Conservation (phyloP, 306 rosid genomes). For the Citrullus mucosospermus region DNA sequence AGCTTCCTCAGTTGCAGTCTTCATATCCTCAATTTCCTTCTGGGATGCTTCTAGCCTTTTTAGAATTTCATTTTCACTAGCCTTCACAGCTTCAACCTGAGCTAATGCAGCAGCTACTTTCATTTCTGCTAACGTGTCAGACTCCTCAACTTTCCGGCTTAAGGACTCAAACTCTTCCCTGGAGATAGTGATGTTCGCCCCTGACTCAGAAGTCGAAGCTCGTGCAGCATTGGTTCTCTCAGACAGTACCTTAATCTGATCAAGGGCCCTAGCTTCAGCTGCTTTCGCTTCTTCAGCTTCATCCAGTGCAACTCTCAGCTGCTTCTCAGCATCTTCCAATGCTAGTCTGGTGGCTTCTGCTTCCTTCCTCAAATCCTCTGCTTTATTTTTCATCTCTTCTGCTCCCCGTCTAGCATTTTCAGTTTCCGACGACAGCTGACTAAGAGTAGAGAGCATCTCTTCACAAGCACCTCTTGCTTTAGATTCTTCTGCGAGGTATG, state of each 20-base stretch:
- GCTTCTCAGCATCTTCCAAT: conserved; percentile 59
- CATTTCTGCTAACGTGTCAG: conserved; percentile 77
- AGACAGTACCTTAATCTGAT: conserved; percentile 57
- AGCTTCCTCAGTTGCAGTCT: conserved; percentile 57
- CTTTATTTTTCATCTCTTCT: conserved; percentile 62
- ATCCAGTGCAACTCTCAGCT: conserved; percentile 50
- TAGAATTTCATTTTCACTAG: conserved; percentile 77
- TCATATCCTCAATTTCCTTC: conserved; percentile 78
- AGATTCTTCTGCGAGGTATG: conserved; percentile 56
- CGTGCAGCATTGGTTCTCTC: conserved; percentile 75
- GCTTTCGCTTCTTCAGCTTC: conserved; percentile 83
- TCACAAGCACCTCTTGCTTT: conserved; percentile 66
- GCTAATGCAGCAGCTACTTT: conserved; percentile 94
- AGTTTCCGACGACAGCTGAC: conserved; percentile 56
- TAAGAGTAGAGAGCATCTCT: conserved; percentile 64
- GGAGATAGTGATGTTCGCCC: conserved; percentile 61
- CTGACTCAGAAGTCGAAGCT: conserved; percentile 81
- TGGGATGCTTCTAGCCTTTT: conserved; percentile 49
- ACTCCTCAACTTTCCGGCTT: conserved; percentile 79
- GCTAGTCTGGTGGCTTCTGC: conserved; percentile 49
- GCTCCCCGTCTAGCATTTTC: conserved; percentile 55
- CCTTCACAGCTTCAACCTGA: conserved; percentile 97
- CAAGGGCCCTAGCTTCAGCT: conserved; percentile 67
- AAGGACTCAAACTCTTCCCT: conserved; percentile 72
- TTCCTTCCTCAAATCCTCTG: conserved; percentile 63